Percentiles rank a stretch among this genome's conserved stretches.
phyloP scores from a whole-genome alignment of 1,284 basidiomycete species.

The Puccinia novopanici region DNA sequence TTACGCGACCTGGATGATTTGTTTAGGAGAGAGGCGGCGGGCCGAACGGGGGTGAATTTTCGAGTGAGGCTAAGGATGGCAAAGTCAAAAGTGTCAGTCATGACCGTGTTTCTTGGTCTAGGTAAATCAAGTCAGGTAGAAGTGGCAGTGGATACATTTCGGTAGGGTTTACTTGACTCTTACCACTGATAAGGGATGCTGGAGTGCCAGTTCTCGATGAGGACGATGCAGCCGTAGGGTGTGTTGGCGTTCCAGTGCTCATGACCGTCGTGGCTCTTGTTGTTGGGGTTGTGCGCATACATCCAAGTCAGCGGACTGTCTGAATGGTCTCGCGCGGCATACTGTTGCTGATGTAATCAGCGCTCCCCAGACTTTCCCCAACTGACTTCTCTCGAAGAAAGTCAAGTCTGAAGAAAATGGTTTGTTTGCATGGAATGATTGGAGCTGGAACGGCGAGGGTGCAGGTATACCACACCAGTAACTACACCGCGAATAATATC shows the following conservation, averaged over 20 bases:
- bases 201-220: background rate
- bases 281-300: background rate
- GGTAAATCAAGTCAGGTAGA: background rate
- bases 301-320: too few species aligned
- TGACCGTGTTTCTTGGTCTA: background rate
- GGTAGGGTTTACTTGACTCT: constrained; percentile 26
- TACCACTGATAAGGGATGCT: constrained; percentile 14
- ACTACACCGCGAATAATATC: too few species aligned
- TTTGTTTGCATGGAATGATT: too few species aligned
- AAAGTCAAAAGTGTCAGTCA: background rate
- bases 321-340: too few species aligned
- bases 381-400: too few species aligned
- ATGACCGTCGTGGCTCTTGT: background rate
- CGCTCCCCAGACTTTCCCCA: too few species aligned
- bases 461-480: too few species aligned
- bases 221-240: background rate
- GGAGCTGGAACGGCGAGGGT: too few species aligned
- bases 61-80: background rate
- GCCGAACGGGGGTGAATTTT: constrained; percentile 46
- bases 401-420: too few species aligned
- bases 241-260: background rate
- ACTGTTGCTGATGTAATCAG: too few species aligned
- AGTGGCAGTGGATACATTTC: constrained; percentile 20
- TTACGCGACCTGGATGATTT: constrained; percentile 36
- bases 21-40: background rate